Base-by-base conservation (phyloP, 2,329 filamentous ascomycete species). In the Hysterium pulicare region DNA sequence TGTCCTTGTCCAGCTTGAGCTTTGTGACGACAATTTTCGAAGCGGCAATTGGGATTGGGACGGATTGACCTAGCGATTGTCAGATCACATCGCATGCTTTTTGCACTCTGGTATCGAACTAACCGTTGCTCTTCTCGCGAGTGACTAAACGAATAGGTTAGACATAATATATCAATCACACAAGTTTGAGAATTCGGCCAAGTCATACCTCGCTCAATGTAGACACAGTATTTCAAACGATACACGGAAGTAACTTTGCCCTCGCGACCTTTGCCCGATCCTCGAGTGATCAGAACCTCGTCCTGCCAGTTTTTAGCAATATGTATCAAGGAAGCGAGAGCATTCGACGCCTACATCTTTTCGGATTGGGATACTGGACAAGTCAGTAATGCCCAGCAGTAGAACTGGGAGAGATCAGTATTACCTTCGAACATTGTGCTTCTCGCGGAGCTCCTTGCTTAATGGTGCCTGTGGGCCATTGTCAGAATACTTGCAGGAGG, bases 21-120 rank as follows among this genome's bases (percentile, higher is more conserved):
- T 96, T 96, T 78, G 86, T 95, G 80, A 98, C 87, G 78, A 95
- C 85, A 62, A 95, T 89, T 77, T 97, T 97, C 77, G 87, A 94
- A 67, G 93, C 86, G 77, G 91, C 87, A 75, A 98, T 84, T 73
- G 89, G 89, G 70, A 97, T 81, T 54, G 91, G 91, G 44, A 97
- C 90, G 71, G 83, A 87, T 81, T 96, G 90, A 76, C 93, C 46
- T 46, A 8, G n/a, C n/a, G n/a, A n/a, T 38, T 36, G 34, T 38
- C 23, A 47, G 40, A 21, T 28, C 13, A 37, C 19, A 6, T 20
- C 11, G 22, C 16, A 5, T 21, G 8, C 11, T 9, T 11, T n/a
- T 20, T 16, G 7, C 19, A 19, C 16, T 7, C 15, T 20, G 20
- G 20, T 11, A 5, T 6, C 8, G 35, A 22, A 37, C 46, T 42